Base-by-base conservation (phyloP, 1,139 yeast genomes). In the Taiozyma sp. region DNA sequence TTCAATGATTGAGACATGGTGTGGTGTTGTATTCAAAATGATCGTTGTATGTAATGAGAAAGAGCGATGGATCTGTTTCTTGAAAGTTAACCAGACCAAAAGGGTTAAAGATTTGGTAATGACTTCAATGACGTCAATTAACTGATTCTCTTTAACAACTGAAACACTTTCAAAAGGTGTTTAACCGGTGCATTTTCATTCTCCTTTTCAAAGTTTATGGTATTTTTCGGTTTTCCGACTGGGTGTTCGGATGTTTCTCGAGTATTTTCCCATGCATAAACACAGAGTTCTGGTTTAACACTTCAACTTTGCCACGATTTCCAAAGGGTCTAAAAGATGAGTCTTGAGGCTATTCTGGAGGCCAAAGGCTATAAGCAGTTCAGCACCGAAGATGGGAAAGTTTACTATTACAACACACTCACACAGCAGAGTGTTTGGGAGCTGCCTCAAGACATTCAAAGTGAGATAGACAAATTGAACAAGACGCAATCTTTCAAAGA, bases 371-470 rank as follows among this genome's bases (percentile, higher is more conserved):
- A 97, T 97, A 75, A 75, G 53, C 73, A 73, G 55, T 83, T 75
- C 49, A 69, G 72, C 2, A 81, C 93, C 0, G 89, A 86, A 38
- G 93, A 84, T 22, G 95, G 93, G 1, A 72, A 72, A 51, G 72
- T 72, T 36, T 92, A 91, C 67, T 92, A 89, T 71, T 86, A 85
- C 67, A 87, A 88, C 64, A 72, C 74, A 23, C 67, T 68, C 22
- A 80, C 92, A 0, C 79, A 81, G 4, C 84, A 83, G 60, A 84
- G 96, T 13, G 83, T 87, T 0, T 92, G 97, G 97, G 89, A 84
- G 28, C 67, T 79, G 24, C 97, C 97, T 0, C 72, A 64, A 0
- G 84, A 71, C 24, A 53, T 54, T 6, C 54, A 53, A 22, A 52
- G 44, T 7, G 50, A 53, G 9, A 43, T 55, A 10, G 57, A 53